Evolutionary conservation across 2,329 filamentous ascomycete species (phyloP).

Genomic region (Curvularia hawaiiensis): DNA sequence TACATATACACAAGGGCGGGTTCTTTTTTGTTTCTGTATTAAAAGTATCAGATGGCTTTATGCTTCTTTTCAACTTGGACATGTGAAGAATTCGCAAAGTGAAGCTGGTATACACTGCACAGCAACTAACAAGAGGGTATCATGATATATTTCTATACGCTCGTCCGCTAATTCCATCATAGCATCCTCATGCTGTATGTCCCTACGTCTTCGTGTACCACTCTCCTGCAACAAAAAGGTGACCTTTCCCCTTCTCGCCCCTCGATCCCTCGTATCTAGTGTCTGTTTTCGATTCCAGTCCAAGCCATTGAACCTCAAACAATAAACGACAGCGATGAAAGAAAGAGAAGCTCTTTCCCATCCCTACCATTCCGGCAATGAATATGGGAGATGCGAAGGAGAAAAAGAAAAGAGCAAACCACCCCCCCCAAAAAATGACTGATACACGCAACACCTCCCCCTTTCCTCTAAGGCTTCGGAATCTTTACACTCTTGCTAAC

Average conservation of each 20-base stretch:
- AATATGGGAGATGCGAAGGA: not conserved
- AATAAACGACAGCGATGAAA: not conserved
- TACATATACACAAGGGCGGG: not conserved
- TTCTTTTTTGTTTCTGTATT: not conserved
- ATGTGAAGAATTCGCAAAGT: not conserved
- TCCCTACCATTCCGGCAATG: no score
- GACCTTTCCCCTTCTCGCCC: not conserved
- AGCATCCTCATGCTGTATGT: not conserved
- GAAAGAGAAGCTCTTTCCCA: not conserved
- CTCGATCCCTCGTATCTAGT: not conserved
- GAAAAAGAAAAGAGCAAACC: not conserved
- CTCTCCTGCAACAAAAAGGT: not conserved
- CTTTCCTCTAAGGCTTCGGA: conserved; percentile 70
- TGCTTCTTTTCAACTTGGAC: not conserved
- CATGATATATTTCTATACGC: conserved; percentile 2
- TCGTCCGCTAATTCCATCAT: not conserved
- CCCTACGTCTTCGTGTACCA: not conserved
- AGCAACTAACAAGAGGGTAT: not conserved
- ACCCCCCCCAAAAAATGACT: not conserved
- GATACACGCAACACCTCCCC: not conserved
- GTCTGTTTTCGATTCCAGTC: not conserved
- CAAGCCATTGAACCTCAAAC: not conserved
- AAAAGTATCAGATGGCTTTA: not conserved
- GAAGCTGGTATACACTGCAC: no score
- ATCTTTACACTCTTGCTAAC: conserved; percentile 94